Percentiles rank a stretch among this genome's conserved stretches.
These are phyloP conservation scores for Porogramme epimiltina DNA, from an alignment of 1,284 basidiomycete species.

Conservation along the genomic window DNA sequence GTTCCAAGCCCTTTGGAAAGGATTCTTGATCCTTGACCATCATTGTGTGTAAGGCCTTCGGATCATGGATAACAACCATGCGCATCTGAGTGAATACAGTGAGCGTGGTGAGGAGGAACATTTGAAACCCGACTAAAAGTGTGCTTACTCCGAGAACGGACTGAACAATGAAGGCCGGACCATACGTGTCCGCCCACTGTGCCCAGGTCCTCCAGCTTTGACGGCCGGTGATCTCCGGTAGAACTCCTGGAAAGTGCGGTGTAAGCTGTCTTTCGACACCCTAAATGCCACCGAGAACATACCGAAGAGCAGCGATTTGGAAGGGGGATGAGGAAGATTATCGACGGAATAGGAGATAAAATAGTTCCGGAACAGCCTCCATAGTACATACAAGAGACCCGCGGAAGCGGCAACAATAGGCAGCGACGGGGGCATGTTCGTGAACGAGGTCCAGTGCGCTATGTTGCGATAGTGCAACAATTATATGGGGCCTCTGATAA, in stretches of 20 bases:
- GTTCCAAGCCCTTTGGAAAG: conserved; percentile 3
- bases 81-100: neutral
- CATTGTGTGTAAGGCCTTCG: conserved; percentile 40
- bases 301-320: neutral
- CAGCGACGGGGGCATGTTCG: too few species aligned
- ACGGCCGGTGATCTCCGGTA: neutral
- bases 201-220: neutral
- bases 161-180: conserved; percentile 13
- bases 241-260: neutral
- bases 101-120: neutral
- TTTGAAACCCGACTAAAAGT: neutral
- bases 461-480: too few species aligned
- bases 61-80: conserved; percentile 19
- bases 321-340: neutral
- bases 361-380: neutral
- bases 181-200: conserved; percentile 12
- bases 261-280: neutral
- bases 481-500: too few species aligned
- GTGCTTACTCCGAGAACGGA: conserved; percentile 18
- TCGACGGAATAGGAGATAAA: neutral
- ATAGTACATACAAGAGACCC: neutral
- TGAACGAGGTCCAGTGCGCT: too few species aligned
- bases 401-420: too few species aligned
- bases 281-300: neutral
- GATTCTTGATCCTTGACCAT: conserved; percentile 37